Conservation (phyloP, 2,329 filamentous ascomycete species). For the Trichophaea hybrida region DNA sequence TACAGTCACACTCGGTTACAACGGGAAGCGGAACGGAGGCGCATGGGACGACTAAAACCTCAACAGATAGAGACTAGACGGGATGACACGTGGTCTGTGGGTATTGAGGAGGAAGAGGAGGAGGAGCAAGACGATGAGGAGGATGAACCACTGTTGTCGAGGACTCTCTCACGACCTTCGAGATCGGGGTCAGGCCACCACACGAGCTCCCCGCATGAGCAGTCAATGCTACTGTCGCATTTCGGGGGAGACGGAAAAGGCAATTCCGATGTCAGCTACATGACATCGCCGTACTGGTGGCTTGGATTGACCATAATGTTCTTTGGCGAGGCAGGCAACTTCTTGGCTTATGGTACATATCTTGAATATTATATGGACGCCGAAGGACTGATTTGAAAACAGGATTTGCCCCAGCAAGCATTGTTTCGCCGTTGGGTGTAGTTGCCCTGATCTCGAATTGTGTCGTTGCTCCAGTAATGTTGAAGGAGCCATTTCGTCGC, state of each 20-base stretch:
- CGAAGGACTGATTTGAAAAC: not conserved
- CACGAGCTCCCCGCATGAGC: conserved; percentile 1
- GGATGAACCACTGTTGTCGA: conserved; percentile 23
- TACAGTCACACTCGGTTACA: conserved; percentile 84
- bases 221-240: conserved; percentile 6
- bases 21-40: conserved; percentile 44
- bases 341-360: conserved; percentile 62
- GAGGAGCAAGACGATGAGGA: not conserved
- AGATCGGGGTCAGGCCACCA: not conserved
- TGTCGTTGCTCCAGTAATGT: conserved; percentile 83
- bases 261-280: conserved; percentile 43
- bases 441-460: conserved; percentile 94
- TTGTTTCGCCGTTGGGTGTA: conserved; percentile 92
- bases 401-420: conserved; percentile 85
- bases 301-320: conserved; percentile 82
- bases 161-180: conserved; percentile 31
- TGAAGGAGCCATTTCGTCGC: conserved; percentile 75
- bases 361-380: not conserved
- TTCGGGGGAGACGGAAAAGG: conserved; percentile 13
- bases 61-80: not conserved
- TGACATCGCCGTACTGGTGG: conserved; percentile 95
- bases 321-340: conserved; percentile 87
- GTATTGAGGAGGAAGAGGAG: not conserved
- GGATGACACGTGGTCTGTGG: not conserved
- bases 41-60: not conserved